Conservation (phyloP, 129 eudicot species). For the Rutidosis leptorrhynchoides region DNA sequence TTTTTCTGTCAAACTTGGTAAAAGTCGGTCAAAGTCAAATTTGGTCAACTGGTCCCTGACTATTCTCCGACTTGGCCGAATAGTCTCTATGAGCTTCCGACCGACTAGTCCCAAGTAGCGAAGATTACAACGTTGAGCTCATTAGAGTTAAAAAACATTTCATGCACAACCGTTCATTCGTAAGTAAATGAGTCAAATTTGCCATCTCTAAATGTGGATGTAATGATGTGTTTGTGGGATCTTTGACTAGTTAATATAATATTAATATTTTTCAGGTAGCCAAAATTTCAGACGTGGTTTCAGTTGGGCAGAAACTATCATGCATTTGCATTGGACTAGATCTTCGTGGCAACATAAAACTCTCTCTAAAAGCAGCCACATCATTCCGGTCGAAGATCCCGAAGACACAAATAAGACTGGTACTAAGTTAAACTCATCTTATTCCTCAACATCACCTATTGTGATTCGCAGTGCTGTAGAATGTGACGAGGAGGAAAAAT, state of each 20-base stretch:
- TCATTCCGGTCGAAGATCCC: constrained; percentile 29
- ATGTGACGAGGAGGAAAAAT: constrained; percentile 38
- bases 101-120: no score
- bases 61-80: no score
- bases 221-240: neutral
- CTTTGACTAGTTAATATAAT: constrained; percentile 1
- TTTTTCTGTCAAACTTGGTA: no score
- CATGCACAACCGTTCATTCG: neutral
- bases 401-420: constrained; percentile 18
- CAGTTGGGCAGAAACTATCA: constrained; percentile 72
- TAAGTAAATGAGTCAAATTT: neutral
- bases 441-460: constrained; percentile 40
- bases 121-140: no score
- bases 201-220: neutral
- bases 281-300: constrained; percentile 72
- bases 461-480: constrained; percentile 39
- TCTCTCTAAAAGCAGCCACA: constrained; percentile 88
- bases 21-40: no score
- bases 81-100: no score
- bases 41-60: no score
- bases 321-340: constrained; percentile 88
- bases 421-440: constrained; percentile 22
- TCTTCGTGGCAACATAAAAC: constrained; percentile 83
- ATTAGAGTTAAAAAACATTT: constrained; percentile 10
- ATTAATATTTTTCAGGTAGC: constrained; percentile 52